Evolutionary conservation across 2,329 filamentous ascomycete species (phyloP), one percentile per base, ranked within the genome.

Genomic region (Pseudocercospora cruenta): DNA sequence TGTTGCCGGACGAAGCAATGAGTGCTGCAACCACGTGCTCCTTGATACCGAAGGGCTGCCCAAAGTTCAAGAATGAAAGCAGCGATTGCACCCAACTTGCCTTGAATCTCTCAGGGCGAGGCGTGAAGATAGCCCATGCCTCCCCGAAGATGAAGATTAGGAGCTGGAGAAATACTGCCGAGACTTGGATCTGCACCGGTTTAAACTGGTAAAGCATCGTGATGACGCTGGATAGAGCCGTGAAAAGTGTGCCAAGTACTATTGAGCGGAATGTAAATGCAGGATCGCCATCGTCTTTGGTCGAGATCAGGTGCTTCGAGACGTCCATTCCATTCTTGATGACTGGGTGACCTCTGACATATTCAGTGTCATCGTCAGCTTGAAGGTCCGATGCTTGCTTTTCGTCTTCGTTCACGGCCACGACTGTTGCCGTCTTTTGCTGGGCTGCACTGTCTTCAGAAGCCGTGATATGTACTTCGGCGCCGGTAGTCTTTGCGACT

Each of bases 1-100:
- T 69, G 8, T 72, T 69, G 1, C 80, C 81, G 1, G 82, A 76
- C 7, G 76, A 79, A 0, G 80, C 80, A 78, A 83, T 84, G 63
- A 84, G 75, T 1, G 79, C 75, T 16, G 80, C 77, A 0, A 78
- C 69, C 71, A 77, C 74, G 74, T 81, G 76, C 68, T 77, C 74
- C 62, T 75, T 77, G 31, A 62, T 55, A 31, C 70, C 73, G 64
- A 76, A 76, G 12, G 79, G 77, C 33, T 73, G 71, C 3, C 64
- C 64, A 9, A 80, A 80, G 47, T 82, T 82, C 19, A 82, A 62
- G 57, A 75, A 80, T 1, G 73, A 69, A 43, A 81, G 62, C 8
- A 68, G 4, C 8, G 7, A 21, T 39, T 53, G 62, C 19, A 54
- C 22, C 55, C 53, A 53, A n/a, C 12, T 45, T 26, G 39, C 33